A percentile compares a stretch with the other conserved stretches of the same genome.
Evolutionary conservation across 176 grass and related monocot species (phyloP).

Genomic region (Leersia perrieri): DNA sequence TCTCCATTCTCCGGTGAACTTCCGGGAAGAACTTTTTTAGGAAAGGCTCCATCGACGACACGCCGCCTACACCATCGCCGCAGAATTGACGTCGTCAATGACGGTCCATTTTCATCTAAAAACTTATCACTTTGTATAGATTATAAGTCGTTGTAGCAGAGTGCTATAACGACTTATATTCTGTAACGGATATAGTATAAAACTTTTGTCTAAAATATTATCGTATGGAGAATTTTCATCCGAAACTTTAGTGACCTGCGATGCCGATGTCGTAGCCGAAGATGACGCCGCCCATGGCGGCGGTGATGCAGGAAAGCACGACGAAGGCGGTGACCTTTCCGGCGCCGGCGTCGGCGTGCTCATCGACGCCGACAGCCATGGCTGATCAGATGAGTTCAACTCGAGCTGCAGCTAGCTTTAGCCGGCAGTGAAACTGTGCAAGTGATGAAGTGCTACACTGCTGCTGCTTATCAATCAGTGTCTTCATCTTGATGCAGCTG

Average conservation of each 20-base stretch:
- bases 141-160: too few species aligned
- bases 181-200: too few species aligned
- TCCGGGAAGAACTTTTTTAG: slow-evolving; percentile 71
- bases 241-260: too few species aligned
- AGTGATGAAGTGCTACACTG: not conserved
- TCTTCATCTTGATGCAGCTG: not conserved
- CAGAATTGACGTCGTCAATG: not conserved
- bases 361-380: slow-evolving; percentile 42
- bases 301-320: slow-evolving; percentile 69
- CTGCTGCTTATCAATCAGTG: not conserved
- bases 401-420: not conserved
- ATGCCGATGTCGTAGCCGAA: slow-evolving; percentile 88
- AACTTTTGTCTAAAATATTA: too few species aligned
- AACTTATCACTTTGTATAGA: too few species aligned
- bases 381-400: not conserved
- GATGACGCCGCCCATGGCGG: slow-evolving; percentile 75
- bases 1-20: slow-evolving; percentile 54
- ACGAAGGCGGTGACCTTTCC: slow-evolving; percentile 60
- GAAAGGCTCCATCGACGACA: slow-evolving; percentile 82
- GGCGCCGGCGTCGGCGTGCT: not conserved
- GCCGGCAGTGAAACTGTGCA: too few species aligned
- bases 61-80: slow-evolving; percentile 39
- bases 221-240: too few species aligned
- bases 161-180: too few species aligned
- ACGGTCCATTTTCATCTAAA: not conserved